Evolutionary conservation across 2,329 filamentous ascomycete genomes (phyloP).

Genomic region (Colletotrichum lentis): DNA sequence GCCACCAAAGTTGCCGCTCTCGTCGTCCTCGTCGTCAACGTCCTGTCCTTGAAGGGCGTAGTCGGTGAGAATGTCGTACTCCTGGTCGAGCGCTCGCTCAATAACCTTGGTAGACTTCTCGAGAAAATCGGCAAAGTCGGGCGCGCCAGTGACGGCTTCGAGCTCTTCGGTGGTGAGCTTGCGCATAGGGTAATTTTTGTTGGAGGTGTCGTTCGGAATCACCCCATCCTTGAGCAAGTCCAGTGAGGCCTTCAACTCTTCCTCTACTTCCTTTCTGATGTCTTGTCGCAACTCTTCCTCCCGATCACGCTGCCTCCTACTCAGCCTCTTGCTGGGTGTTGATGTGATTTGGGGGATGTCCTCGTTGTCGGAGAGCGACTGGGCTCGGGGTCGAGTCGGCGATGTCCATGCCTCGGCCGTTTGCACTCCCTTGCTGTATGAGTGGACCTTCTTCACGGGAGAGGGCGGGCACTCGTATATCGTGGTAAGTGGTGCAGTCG

Average conservation of each 20-base stretch:
- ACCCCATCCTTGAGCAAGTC: constrained; percentile 64
- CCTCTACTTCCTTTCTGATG: constrained; percentile 88
- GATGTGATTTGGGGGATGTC: constrained; percentile 63
- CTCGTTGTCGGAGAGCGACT: constrained; percentile 71
- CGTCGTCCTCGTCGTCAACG: constrained; percentile 83
- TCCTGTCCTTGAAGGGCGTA: constrained; percentile 84
- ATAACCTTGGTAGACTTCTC: constrained; percentile 97
- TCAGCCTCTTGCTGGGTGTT: constrained; percentile 76
- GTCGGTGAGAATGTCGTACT: constrained; percentile 95
- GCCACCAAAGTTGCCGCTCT: constrained; percentile 72
- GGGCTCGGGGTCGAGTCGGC: constrained; percentile 61
- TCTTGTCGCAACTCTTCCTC: constrained; percentile 90
- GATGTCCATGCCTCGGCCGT: constrained; percentile 79
- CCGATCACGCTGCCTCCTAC: constrained; percentile 78
- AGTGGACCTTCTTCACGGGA: constrained; percentile 83
- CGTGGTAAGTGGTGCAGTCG: constrained; percentile 75
- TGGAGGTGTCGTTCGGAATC: constrained; percentile 53
- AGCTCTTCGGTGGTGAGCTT: constrained; percentile 85
- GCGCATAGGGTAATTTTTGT: constrained; percentile 76
- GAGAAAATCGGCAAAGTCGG: constrained; percentile 94
- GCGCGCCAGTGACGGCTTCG: constrained; percentile 86
- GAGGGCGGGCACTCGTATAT: constrained; percentile 83
- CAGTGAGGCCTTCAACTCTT: constrained; percentile 81
- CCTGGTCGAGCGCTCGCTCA: constrained; percentile 91
- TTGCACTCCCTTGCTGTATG: constrained; percentile 97